Evolutionary conservation across 371 early-diverging fungal species (phyloP).

Genomic region (Mucor lusitanicus): DNA sequence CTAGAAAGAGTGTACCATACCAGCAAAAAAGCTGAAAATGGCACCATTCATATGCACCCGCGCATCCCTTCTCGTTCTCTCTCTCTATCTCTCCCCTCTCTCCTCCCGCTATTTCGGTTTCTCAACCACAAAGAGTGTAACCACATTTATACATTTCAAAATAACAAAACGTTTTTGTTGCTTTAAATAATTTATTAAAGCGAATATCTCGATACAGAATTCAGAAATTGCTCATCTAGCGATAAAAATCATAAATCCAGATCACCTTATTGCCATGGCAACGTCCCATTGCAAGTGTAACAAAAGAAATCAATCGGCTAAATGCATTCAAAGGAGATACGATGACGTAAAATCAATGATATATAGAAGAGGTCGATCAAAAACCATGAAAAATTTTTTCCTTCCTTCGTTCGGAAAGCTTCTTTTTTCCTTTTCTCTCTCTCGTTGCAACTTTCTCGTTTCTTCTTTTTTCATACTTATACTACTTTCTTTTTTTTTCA

Average conservation of each 20-base stretch:
- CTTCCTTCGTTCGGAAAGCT: background rate
- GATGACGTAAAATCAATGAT: slow-evolving; percentile 2
- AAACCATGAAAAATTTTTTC: background rate
- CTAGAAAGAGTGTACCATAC: no score
- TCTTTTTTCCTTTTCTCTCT: slow-evolving; percentile 4
- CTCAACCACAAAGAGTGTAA: background rate
- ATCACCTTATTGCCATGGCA: background rate
- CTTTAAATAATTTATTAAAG: background rate
- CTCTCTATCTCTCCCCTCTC: background rate
- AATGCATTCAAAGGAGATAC: slow-evolving; percentile 1
- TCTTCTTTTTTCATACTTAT: background rate
- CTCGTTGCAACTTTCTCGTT: background rate
- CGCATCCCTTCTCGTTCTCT: background rate
- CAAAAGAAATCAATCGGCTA: background rate
- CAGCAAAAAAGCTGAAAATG: no score
- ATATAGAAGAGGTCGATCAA: background rate
- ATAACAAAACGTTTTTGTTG: background rate
- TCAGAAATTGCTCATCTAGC: background rate
- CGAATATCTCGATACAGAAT: background rate
- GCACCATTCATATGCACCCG: background rate
- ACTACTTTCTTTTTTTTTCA: slow-evolving; percentile 3
- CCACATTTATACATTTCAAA: background rate
- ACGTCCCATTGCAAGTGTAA: background rate
- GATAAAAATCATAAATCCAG: background rate
- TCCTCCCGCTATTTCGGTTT: background rate